Percentiles rank a stretch among this genome's conserved stretches.
phyloP scores from a whole-genome alignment of 139 green algal genomes.

The Deuterostichococcus epilithicus region DNA sequence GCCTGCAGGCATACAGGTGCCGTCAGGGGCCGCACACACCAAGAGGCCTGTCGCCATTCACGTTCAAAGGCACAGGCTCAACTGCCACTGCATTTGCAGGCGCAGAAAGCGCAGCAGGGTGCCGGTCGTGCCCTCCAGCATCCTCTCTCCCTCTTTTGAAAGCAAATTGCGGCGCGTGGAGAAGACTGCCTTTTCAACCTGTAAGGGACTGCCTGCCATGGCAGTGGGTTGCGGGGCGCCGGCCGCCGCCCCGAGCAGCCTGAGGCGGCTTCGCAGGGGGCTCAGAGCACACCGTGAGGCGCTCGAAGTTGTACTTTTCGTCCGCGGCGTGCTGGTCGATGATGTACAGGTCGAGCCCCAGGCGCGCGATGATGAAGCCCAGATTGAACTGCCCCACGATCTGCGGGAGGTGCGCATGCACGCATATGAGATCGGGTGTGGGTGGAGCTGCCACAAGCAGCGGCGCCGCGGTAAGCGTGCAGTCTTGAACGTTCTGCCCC shows the following conservation, averaged over 20 bases:
- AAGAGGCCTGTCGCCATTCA: too few relatives aligned
- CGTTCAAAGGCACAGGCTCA: too few relatives aligned
- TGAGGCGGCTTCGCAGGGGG: constrained; percentile 13
- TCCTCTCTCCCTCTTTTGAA: too few relatives aligned
- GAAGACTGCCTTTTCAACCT: too few relatives aligned
- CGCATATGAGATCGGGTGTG: background rate
- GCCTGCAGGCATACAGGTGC: constrained; percentile 14
- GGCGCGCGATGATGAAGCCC: constrained; percentile 89
- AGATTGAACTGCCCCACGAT: constrained; percentile 96
- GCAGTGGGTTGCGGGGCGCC: background rate
- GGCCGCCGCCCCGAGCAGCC: background rate
- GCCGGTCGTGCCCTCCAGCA: too few relatives aligned
- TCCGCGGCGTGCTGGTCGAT: constrained; percentile 93
- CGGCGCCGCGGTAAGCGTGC: too few relatives aligned
- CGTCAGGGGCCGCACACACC: background rate
- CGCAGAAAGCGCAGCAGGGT: too few relatives aligned
- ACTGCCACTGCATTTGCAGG: too few relatives aligned
- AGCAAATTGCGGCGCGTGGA: too few relatives aligned
- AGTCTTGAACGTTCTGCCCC: too few relatives aligned
- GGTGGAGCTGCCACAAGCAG: too few relatives aligned
- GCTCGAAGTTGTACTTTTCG: constrained; percentile 96
- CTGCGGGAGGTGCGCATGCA: constrained; percentile 31
- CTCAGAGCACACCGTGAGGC: constrained; percentile 2
- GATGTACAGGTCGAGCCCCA: constrained; percentile 90
- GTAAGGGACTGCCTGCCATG: too few relatives aligned